These are phyloP conservation scores for Strombidium stylifer DNA, from an alignment of 73 alveolate species.

Conservation along the genomic window DNA sequence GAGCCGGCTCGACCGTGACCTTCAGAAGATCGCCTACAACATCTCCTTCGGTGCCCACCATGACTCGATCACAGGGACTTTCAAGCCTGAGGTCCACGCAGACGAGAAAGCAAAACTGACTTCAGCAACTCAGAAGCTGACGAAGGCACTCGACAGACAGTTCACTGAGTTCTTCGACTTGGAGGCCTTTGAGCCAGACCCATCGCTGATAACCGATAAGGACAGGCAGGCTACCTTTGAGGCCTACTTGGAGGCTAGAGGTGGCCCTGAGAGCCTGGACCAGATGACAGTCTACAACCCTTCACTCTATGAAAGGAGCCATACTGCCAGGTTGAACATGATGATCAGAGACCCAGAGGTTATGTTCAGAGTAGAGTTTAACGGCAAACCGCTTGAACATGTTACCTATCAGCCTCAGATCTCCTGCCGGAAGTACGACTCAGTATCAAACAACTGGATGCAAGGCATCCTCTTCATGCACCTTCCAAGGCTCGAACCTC, in stretches of 20 bases:
- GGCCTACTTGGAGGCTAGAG: neutral
- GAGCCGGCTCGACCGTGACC: neutral
- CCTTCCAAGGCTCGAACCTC: too few species aligned
- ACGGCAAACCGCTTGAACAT: neutral
- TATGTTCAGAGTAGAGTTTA: neutral
- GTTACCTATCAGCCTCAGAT: neutral
- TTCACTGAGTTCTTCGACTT: neutral
- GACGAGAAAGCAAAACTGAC: constrained; percentile 4
- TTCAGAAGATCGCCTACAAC: neutral
- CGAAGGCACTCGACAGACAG: neutral
- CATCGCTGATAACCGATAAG: too few species aligned
- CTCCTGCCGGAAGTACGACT: too few species aligned
- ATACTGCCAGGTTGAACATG: constrained; percentile 1
- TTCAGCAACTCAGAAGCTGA: neutral
- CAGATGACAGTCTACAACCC: neutral
- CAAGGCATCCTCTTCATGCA: too few species aligned
- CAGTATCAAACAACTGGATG: too few species aligned
- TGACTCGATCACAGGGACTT: constrained; percentile 32
- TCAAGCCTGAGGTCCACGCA: constrained; percentile 1
- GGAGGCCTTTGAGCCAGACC: too few species aligned
- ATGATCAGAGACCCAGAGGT: neutral
- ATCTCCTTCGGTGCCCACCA: constrained; percentile 29
- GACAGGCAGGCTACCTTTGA: too few species aligned
- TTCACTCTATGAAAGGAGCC: neutral
- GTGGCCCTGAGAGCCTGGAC: neutral